phyloP scores from a whole-genome alignment of 352 stramenopile species.

The Phytophthora capsici region DNA sequence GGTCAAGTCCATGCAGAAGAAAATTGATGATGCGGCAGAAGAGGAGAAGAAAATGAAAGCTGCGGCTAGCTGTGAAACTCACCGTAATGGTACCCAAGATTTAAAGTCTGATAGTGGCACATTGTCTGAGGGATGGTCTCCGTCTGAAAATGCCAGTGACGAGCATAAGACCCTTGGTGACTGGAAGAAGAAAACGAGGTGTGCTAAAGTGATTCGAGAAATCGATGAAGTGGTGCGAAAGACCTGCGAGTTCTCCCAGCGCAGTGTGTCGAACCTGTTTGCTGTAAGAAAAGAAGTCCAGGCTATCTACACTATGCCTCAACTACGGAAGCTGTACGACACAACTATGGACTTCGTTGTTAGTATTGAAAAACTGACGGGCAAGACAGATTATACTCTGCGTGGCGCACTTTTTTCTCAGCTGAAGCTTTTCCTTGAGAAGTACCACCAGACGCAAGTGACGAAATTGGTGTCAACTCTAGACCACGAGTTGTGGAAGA shows the following conservation, averaged over 20 bases:
- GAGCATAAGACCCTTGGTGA: constrained; percentile 65
- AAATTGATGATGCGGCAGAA: constrained; percentile 55
- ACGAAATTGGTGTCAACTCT: constrained; percentile 93
- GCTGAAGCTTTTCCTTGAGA: constrained; percentile 96
- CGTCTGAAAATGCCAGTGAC: constrained; percentile 47
- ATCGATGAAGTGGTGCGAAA: constrained; percentile 88
- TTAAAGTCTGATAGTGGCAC: constrained; percentile 4
- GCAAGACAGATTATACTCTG: constrained; percentile 93
- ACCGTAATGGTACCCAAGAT: constrained; percentile 18
- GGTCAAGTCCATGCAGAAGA: constrained; percentile 75
- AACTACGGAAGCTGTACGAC: constrained; percentile 95
- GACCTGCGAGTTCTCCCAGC: constrained; percentile 87
- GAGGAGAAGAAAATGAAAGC: constrained; percentile 43
- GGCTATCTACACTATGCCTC: constrained; percentile 89
- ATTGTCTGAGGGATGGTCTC: constrained; percentile 43
- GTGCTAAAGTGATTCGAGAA: constrained; percentile 77
- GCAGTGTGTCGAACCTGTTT: constrained; percentile 88
- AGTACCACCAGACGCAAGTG: constrained; percentile 93
- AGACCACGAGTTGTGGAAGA: constrained; percentile 96
- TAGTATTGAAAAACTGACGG: constrained; percentile 91
- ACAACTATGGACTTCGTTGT: constrained; percentile 93
- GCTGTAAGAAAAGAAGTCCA: constrained; percentile 89
- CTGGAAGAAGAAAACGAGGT: constrained; percentile 81
- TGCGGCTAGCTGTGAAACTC: constrained; percentile 7
- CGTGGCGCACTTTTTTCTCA: constrained; percentile 93